Conservation (phyloP, 805 yeast species). For the Metschnikowia lunata region DNA sequence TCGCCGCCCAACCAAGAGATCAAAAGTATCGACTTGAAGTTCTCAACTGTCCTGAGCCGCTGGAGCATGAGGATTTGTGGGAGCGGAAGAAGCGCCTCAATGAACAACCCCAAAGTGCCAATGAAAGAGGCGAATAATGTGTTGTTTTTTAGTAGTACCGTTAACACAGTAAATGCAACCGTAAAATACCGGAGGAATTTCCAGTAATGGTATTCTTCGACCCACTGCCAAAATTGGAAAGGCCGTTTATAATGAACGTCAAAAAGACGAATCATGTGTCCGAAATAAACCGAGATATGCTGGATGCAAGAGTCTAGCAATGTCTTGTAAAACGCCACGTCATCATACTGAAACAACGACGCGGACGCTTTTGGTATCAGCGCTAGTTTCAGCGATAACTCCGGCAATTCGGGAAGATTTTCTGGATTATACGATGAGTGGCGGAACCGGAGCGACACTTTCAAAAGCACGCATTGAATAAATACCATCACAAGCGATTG, state of each 20-base stretch:
- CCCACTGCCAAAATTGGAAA: conserved; percentile 84
- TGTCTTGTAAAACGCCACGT: conserved; percentile 7
- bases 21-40: conserved; percentile 70
- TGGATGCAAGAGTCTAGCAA: conserved; percentile 6
- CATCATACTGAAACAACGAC: conserved; percentile 10
- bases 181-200: conserved; percentile 50
- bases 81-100: conserved; percentile 70
- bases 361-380: conserved; percentile 8
- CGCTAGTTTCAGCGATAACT: conserved; percentile 25
- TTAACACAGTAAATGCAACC: conserved; percentile 35
- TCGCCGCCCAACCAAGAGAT: conserved; percentile 91
- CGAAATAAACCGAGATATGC: conserved; percentile 12
- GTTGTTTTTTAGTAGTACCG: conserved; percentile 34
- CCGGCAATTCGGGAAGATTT: conserved; percentile 25
- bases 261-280: conserved; percentile 50
- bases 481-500: conserved; percentile 84
- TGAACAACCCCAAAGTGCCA: conserved; percentile 61
- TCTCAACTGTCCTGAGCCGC: conserved; percentile 64
- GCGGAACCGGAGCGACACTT: conserved; percentile 58
- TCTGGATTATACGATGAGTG: conserved; percentile 35
- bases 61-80: conserved; percentile 73
- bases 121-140: conserved; percentile 45
- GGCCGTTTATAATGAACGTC: conserved; percentile 69
- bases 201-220: conserved; percentile 47
- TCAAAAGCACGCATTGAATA: conserved; percentile 64